A percentile compares a stretch with the other conserved stretches of the same genome.
phyloP scores from a whole-genome alignment of 495 filamentous ascomycete genomes.

The Xylona heveae region DNA sequence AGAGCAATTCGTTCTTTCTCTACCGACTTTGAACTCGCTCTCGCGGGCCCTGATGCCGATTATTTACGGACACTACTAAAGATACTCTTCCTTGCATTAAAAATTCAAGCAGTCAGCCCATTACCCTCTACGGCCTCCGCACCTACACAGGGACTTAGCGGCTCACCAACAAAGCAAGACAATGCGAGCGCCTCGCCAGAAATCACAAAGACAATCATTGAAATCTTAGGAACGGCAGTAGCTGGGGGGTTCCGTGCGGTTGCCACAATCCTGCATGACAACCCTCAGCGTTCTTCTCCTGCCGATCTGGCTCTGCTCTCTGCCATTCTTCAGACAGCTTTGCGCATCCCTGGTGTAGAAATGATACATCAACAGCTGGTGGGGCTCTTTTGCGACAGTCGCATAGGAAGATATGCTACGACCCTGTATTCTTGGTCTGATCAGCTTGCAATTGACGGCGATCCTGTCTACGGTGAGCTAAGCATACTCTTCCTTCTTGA shows the following conservation, averaged over 20 bases:
- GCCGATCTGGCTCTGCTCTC: slow-evolving; percentile 73
- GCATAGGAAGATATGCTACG: slow-evolving; percentile 55
- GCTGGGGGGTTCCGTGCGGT: slow-evolving; percentile 60
- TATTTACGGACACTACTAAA: slow-evolving; percentile 71
- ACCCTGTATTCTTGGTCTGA: slow-evolving; percentile 92
- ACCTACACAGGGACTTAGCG: too few relatives aligned
- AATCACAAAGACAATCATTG: slow-evolving; percentile 33
- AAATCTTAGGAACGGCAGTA: slow-evolving; percentile 57
- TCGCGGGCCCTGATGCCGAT: slow-evolving; percentile 30
- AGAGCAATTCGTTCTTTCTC: slow-evolving; percentile 39
- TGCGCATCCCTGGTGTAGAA: slow-evolving; percentile 47
- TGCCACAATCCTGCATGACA: slow-evolving; percentile 48
- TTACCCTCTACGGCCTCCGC: slow-evolving; percentile 14
- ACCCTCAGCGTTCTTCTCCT: slow-evolving; percentile 22
- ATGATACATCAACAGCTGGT: slow-evolving; percentile 34
- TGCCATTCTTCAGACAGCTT: slow-evolving; percentile 64
- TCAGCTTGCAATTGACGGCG: slow-evolving; percentile 41
- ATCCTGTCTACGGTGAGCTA: slow-evolving; percentile 88
- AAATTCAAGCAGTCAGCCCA: slow-evolving; percentile 31
- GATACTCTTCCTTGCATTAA: slow-evolving; percentile 64
- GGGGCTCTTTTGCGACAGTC: slow-evolving; percentile 36
- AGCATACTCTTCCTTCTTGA: slow-evolving; percentile 73
- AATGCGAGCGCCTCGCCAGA: not conserved
- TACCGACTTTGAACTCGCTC: slow-evolving; percentile 38
- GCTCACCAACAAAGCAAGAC: slow-evolving; percentile 18